Evolutionary conservation across 1,284 basidiomycete genomes (phyloP).

Genomic region (Ceratobasidium sp.): DNA sequence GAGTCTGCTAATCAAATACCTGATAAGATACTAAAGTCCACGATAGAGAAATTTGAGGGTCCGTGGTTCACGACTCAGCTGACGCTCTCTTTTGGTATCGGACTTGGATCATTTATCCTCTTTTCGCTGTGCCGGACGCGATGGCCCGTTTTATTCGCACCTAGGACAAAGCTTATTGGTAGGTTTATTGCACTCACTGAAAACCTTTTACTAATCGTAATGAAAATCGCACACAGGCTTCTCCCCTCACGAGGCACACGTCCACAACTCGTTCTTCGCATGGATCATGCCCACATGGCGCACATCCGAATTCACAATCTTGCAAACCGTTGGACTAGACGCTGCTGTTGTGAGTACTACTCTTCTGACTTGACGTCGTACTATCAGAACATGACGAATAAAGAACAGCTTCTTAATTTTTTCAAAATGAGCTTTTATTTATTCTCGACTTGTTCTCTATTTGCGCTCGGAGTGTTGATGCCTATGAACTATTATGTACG

Average conservation of each 20-base stretch:
- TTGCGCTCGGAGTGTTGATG: slow-evolving; percentile 82
- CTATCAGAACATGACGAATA: neutral
- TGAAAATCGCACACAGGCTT: slow-evolving; percentile 65
- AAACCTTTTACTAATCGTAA: too few species aligned
- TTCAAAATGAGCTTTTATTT: slow-evolving; percentile 94
- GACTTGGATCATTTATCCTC: slow-evolving; percentile 78
- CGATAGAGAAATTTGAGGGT: slow-evolving; percentile 76
- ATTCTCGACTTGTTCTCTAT: slow-evolving; percentile 84
- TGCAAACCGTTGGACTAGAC: slow-evolving; percentile 96
- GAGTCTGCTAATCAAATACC: neutral
- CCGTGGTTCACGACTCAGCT: slow-evolving; percentile 95
- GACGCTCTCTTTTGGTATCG: slow-evolving; percentile 78
- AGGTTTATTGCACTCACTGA: slow-evolving; percentile 41
- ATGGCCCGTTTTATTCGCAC: slow-evolving; percentile 91
- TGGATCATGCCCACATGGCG: slow-evolving; percentile 94
- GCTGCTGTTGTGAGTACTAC: slow-evolving; percentile 78
- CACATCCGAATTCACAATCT: slow-evolving; percentile 90
- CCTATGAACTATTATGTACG: slow-evolving; percentile 87
- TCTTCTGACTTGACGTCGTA: slow-evolving; percentile 40
- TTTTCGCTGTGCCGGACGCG: slow-evolving; percentile 88
- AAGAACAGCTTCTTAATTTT: slow-evolving; percentile 84
- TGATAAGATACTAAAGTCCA: neutral
- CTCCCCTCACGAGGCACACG: slow-evolving; percentile 88
- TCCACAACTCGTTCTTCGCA: slow-evolving; percentile 84
- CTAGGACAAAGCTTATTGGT: slow-evolving; percentile 94